Evolutionary conservation across 2,329 filamentous ascomycete genomes (phyloP).

Genomic region (Blumeria graminis): DNA sequence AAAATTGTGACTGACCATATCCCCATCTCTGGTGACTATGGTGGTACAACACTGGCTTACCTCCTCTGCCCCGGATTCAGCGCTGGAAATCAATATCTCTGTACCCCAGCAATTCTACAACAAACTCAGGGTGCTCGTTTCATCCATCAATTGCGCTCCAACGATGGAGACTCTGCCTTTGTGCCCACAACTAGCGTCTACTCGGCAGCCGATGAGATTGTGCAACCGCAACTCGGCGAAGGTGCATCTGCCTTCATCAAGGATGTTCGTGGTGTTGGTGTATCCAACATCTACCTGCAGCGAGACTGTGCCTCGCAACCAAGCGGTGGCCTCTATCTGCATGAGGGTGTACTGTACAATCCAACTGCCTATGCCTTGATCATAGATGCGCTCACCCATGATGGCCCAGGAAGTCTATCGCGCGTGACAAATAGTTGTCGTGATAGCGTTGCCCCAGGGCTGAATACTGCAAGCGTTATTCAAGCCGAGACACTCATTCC

Average conservation of each 20-base stretch:
- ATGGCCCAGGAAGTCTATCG: slow-evolving; percentile 19
- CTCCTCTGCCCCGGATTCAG: slow-evolving; percentile 9
- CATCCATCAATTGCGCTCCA: slow-evolving; percentile 19
- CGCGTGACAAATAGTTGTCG: slow-evolving; percentile 22
- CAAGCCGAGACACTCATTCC: slow-evolving; percentile 20
- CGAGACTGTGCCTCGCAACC: slow-evolving; percentile 17
- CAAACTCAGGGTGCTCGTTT: slow-evolving; percentile 22
- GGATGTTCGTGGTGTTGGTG: slow-evolving; percentile 18
- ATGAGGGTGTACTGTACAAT: slow-evolving; percentile 26
- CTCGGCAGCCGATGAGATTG: slow-evolving; percentile 25
- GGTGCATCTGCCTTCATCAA: slow-evolving; percentile 23
- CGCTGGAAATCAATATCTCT: slow-evolving; percentile 6
- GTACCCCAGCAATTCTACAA: slow-evolving; percentile 21
- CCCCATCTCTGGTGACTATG: slow-evolving; percentile 27
- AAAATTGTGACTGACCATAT: slow-evolving; percentile 24
- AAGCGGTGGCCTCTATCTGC: slow-evolving; percentile 23
- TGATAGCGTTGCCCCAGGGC: slow-evolving; percentile 16
- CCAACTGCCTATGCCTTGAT: slow-evolving; percentile 21
- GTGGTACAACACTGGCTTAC: slow-evolving; percentile 20
- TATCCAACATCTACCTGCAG: slow-evolving; percentile 26
- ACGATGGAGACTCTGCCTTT: slow-evolving; percentile 26
- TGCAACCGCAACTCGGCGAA: slow-evolving; percentile 23
- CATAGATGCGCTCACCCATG: slow-evolving; percentile 23
- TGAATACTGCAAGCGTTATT: slow-evolving; percentile 22
- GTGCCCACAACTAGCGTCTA: slow-evolving; percentile 30